Evolutionary conservation across 1,284 basidiomycete species (phyloP), one percentile per base, ranked within the genome.

Genomic region (Ustilago cynodontis): DNA sequence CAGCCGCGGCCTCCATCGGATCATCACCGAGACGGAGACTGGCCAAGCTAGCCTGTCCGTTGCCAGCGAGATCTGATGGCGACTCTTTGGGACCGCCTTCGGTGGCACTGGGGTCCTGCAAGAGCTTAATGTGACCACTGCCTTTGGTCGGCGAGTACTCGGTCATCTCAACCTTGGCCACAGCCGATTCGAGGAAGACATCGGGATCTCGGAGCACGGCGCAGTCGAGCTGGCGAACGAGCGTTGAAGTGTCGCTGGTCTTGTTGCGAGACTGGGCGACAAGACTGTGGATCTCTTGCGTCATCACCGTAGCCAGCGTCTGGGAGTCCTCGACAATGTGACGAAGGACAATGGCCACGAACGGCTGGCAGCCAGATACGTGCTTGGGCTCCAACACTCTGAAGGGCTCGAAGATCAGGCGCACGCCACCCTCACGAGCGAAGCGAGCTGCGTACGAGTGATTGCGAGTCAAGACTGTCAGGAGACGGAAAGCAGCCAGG

Each of bases 321-420:
- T 87, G 83, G 5, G 88, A 83, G 76, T 95, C 93, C 86, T 99
- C 97, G 59, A 96, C 90, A 59, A 94, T 88, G 85, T 99, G 96
- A 3, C 97, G 92, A 20, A 98, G 88, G 65, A 98, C 92, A 82
- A 93, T 93, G 22, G 92, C 91, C 53, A 94, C 90, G 85, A 95
- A 93, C 0, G 93, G 91, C 65, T 94, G 93, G 75, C 92, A 93
- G 29, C 92, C 71, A 18, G 69, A 64, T 9, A 79, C 59, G 10
- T 67, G 62, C 45, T 69, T 69, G n/a, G 73, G 65, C 16, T 77
- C 69, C 13, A 76, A 55, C 29, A 72, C 68, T 18, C 55, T 54
- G 70, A 86, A 81, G 1, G 83, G 80, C 54, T 74, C 69, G 8
- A 86, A 70, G 29, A 86, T 71, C 26, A 74, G 45, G 26, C 61